Evolutionary conservation across 176 grass and related monocot species (phyloP).

Genomic region (Luzula sylvatica): DNA sequence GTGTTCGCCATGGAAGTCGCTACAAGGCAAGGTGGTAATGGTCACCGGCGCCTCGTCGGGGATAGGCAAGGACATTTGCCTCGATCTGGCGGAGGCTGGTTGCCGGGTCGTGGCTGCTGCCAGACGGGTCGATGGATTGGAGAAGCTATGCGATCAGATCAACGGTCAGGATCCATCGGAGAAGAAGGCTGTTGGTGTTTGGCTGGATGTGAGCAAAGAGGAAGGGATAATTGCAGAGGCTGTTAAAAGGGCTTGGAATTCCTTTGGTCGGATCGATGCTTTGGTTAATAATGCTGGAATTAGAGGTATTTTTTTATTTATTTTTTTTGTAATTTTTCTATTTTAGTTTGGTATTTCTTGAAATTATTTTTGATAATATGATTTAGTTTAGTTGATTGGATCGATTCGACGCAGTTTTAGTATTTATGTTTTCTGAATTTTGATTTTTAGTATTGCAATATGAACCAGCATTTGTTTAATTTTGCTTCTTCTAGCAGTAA

Average conservation of each 20-base stretch:
- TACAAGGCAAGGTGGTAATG: conserved; percentile 44
- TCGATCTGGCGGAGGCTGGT: conserved; percentile 25
- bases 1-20: conserved; percentile 13
- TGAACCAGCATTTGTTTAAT: too few species aligned
- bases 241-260: conserved; percentile 25
- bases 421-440: not conserved
- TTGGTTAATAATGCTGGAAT: conserved; percentile 39
- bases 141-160: conserved; percentile 31
- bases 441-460: too few species aligned
- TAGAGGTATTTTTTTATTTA: conserved; percentile 18
- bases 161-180: conserved; percentile 9
- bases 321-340: not conserved
- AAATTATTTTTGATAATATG: too few species aligned
- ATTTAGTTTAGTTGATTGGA: too few species aligned
- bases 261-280: conserved; percentile 33
- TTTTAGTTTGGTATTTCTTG: too few species aligned
- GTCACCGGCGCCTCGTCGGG: conserved; percentile 43
- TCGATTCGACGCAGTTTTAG: too few species aligned
- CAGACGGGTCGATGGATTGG: conserved; percentile 20
- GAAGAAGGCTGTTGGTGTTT: conserved; percentile 13
- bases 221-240: conserved; percentile 24
- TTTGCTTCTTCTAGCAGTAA: too few species aligned
- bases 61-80: conserved; percentile 29
- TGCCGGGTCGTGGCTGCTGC: conserved; percentile 32
- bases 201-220: conserved; percentile 29